These are phyloP conservation scores for Urochloa ruziziensis DNA, from an alignment of 176 grass and related monocot genomes.

Conservation along the genomic window DNA sequence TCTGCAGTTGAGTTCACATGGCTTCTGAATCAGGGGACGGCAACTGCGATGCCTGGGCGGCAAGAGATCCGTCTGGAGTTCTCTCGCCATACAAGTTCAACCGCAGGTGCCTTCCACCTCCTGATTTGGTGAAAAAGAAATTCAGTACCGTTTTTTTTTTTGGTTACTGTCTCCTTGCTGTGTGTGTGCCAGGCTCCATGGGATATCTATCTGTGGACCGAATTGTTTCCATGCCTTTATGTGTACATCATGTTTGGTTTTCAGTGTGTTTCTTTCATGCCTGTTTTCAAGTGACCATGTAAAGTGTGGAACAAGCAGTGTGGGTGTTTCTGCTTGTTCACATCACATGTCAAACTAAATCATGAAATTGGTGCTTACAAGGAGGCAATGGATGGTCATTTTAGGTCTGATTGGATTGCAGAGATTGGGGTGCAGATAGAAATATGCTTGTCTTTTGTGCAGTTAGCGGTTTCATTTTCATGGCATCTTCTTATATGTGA, in stretches of 20 bases:
- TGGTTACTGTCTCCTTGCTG: background rate
- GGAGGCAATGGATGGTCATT: background rate
- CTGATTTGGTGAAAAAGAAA: background rate
- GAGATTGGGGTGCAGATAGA: background rate
- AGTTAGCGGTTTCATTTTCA: background rate
- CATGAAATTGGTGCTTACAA: background rate
- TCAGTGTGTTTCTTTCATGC: background rate
- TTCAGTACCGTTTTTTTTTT: background rate
- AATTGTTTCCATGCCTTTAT: background rate
- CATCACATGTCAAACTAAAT: background rate
- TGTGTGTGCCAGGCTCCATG: background rate
- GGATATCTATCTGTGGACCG: background rate
- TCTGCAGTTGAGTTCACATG: constrained; percentile 31
- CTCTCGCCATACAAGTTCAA: constrained; percentile 72
- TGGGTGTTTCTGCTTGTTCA: background rate
- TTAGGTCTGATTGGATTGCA: background rate
- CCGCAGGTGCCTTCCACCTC: constrained; percentile 38
- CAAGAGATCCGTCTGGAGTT: constrained; percentile 54
- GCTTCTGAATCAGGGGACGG: constrained; percentile 32
- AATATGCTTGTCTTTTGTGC: background rate
- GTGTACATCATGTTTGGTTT: background rate
- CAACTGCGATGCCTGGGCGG: constrained; percentile 74
- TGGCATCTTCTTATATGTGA: background rate
- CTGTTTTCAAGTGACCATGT: background rate
- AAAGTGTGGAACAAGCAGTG: background rate